phyloP scores from a whole-genome alignment of 192 early-diverging fungal species.

The Gigaspora rosea region DNA sequence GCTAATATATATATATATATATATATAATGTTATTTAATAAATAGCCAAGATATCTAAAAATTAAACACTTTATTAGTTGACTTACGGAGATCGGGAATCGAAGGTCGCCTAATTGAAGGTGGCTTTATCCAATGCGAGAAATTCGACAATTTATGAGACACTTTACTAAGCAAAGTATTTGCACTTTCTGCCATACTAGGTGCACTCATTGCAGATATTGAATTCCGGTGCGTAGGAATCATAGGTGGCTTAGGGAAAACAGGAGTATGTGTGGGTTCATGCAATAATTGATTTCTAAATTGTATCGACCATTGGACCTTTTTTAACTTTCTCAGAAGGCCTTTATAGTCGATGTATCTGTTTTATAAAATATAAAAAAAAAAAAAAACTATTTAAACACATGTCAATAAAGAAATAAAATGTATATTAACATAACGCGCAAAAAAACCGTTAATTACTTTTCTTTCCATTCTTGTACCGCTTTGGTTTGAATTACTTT shows the following conservation, averaged over 20 bases:
- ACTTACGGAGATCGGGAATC: neutral
- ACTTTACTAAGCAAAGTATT: neutral
- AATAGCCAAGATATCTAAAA: no score
- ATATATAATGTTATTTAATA: no score
- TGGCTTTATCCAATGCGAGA: neutral
- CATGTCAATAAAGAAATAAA: neutral
- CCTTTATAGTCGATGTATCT: slow-evolving; percentile 17
- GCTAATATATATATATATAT: neutral
- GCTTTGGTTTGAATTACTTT: slow-evolving; percentile 1
- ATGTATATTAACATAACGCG: no score
- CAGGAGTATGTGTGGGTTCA: neutral
- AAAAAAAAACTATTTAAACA: neutral
- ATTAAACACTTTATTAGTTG: neutral
- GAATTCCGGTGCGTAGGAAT: neutral
- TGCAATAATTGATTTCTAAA: neutral
- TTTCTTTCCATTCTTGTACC: neutral
- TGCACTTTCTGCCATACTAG: neutral
- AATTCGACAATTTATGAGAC: neutral
- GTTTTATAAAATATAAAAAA: neutral
- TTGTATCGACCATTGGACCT: neutral
- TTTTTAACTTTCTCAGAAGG: neutral
- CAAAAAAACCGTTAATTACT: neutral
- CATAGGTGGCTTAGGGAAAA: no score
- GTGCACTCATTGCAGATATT: neutral
- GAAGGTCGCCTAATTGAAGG: neutral